phyloP scores from a whole-genome alignment of 2,329 filamentous ascomycete genomes.

The Capronia coronata region DNA sequence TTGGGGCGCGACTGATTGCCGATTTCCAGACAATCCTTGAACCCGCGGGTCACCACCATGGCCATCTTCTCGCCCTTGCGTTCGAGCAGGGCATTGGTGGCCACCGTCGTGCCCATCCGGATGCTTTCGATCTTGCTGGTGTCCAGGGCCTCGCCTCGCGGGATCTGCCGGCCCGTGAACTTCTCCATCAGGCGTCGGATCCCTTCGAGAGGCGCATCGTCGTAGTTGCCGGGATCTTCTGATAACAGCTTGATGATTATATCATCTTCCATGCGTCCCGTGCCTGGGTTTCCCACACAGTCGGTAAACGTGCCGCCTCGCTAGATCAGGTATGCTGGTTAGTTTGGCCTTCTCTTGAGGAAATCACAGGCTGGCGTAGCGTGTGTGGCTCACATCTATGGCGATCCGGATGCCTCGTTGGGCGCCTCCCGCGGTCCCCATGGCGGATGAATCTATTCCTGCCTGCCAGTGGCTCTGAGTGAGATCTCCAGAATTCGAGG shows the following conservation, averaged over 20 bases:
- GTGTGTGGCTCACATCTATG: slow-evolving; percentile 36
- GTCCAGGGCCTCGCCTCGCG: slow-evolving; percentile 71
- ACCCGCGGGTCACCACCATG: slow-evolving; percentile 79
- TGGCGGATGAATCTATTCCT: no score
- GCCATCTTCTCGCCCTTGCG: slow-evolving; percentile 85
- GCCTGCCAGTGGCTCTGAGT: no score
- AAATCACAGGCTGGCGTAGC: no score
- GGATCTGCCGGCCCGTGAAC: slow-evolving; percentile 68
- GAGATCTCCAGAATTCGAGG: no score
- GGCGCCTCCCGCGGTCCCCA: slow-evolving; percentile 24
- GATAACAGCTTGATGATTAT: slow-evolving; percentile 82
- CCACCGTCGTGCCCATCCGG: slow-evolving; percentile 92
- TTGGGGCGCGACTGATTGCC: slow-evolving; percentile 84
- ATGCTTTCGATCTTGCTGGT: slow-evolving; percentile 82
- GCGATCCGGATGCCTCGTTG: slow-evolving; percentile 34
- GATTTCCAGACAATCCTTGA: slow-evolving; percentile 80
- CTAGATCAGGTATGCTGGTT: slow-evolving; percentile 31
- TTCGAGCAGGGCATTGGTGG: slow-evolving; percentile 85
- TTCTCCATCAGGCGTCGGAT: slow-evolving; percentile 78
- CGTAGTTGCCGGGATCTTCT: slow-evolving; percentile 83
- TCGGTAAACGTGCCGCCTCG: slow-evolving; percentile 90
- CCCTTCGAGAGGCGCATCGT: slow-evolving; percentile 83
- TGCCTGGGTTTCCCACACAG: slow-evolving; percentile 74
- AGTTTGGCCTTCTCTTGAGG: no score
- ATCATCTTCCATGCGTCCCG: slow-evolving; percentile 62